These are phyloP conservation scores for Saturnispora quitensis DNA, from an alignment of 805 yeast genomes.

Conservation along the genomic window DNA sequence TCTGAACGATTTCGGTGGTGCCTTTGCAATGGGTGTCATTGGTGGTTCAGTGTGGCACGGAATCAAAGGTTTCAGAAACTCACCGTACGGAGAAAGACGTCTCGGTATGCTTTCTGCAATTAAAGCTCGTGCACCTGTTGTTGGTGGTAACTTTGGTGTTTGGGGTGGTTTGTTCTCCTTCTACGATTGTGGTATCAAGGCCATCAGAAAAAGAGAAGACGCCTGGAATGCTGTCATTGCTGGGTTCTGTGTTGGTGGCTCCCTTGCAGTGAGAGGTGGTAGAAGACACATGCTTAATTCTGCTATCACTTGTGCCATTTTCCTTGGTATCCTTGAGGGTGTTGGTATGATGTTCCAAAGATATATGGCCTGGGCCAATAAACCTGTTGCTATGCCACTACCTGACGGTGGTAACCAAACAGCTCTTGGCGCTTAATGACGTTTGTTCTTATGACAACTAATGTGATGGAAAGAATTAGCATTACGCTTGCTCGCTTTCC, in stretches of 20 bases:
- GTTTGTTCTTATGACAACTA: not conserved
- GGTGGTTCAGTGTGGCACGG: constrained; percentile 99
- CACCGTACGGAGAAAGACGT: constrained; percentile 94
- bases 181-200: constrained; percentile 92
- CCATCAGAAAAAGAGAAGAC: constrained; percentile 93
- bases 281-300: constrained; percentile 94
- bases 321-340: constrained; percentile 95
- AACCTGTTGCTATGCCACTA: constrained; percentile 54
- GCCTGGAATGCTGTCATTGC: constrained; percentile 98
- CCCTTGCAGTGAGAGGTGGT: constrained; percentile 97
- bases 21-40: constrained; percentile 97
- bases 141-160: constrained; percentile 98
- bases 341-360: constrained; percentile 95
- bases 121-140: constrained; percentile 94
- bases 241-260: constrained; percentile 97
- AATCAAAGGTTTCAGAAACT: constrained; percentile 95
- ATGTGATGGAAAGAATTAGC: not conserved
- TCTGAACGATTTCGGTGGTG: constrained; percentile 96
- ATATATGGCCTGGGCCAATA: constrained; percentile 74
- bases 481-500: not conserved
- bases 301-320: constrained; percentile 95
- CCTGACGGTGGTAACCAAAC: constrained; percentile 29
- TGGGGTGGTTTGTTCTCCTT: constrained; percentile 99
- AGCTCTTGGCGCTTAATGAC: constrained; percentile 10
- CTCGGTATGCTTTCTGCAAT: constrained; percentile 83